phyloP scores from a whole-genome alignment of 2,329 filamentous ascomycete genomes.

The Aspergillus carbonarius region DNA sequence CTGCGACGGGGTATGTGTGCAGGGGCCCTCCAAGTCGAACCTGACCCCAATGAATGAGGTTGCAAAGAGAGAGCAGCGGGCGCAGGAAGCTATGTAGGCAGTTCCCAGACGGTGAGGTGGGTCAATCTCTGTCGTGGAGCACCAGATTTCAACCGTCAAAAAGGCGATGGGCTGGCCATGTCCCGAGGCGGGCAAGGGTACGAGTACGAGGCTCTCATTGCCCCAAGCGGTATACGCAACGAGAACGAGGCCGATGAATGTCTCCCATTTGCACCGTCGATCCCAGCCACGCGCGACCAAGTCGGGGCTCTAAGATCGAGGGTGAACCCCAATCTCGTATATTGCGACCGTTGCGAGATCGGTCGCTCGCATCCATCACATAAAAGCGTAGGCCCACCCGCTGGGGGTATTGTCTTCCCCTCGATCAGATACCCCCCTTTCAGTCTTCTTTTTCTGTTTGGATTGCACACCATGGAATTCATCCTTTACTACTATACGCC shows the following conservation, averaged over 20 bases:
- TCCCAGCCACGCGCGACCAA: not conserved
- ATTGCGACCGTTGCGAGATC: not conserved
- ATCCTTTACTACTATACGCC: slow-evolving; percentile 28
- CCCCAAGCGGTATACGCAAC: not conserved
- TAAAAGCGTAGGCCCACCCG: slow-evolving; percentile 1
- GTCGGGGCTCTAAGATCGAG: not conserved
- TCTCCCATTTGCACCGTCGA: too few relatives aligned
- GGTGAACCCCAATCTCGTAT: not conserved
- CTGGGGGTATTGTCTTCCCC: too few relatives aligned
- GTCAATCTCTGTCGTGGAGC: too few relatives aligned
- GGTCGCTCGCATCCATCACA: not conserved
- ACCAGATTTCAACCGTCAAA: too few relatives aligned
- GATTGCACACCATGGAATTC: slow-evolving; percentile 10
- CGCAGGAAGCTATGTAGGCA: not conserved
- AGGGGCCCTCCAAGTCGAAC: slow-evolving; percentile 42
- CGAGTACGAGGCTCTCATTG: not conserved
- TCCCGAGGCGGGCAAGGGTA: not conserved
- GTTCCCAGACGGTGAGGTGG: too few relatives aligned
- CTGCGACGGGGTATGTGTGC: slow-evolving; percentile 43
- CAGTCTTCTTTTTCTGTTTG: too few relatives aligned
- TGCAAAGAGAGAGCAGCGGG: not conserved
- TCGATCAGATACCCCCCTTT: not conserved
- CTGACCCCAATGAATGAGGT: slow-evolving; percentile 25
- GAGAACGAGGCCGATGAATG: slow-evolving; percentile 1
- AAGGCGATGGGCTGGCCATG: not conserved